Evolutionary conservation across 2,329 filamentous ascomycete genomes (phyloP).

Genomic region (Pseudocercospora musae): DNA sequence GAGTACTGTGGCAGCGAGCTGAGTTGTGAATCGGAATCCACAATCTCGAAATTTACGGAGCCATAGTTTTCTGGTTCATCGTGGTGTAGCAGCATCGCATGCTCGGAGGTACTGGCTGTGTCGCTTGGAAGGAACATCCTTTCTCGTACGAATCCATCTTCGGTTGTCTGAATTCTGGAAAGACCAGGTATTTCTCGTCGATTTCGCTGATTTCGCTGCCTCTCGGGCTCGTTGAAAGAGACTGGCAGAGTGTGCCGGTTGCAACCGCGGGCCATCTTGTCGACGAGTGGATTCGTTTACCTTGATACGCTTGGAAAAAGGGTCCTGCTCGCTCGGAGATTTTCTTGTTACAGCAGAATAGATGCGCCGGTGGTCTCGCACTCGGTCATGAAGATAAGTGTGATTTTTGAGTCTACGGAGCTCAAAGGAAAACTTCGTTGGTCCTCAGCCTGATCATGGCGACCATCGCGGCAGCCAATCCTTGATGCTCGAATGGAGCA

Average conservation of each 20-base stretch:
- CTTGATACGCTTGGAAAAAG: not conserved
- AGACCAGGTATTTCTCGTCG: not conserved
- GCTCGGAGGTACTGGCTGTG: not conserved
- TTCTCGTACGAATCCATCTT: not conserved
- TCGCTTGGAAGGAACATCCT: not conserved
- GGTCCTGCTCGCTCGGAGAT: not conserved
- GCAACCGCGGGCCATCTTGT: not conserved
- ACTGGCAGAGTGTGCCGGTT: not conserved
- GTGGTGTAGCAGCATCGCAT: not conserved
- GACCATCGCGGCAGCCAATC: too few relatives aligned
- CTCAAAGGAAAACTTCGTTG: not conserved
- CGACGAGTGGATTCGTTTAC: not conserved
- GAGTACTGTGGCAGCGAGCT: not conserved
- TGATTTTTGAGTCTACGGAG: not conserved
- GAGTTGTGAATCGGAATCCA: not conserved
- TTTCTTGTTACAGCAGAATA: not conserved
- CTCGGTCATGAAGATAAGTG: not conserved
- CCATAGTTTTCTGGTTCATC: not conserved
- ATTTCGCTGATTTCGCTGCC: not conserved
- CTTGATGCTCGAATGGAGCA: not conserved
- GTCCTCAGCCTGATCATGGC: not conserved
- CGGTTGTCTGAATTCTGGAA: not conserved
- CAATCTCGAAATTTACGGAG: not conserved
- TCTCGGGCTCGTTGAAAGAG: not conserved
- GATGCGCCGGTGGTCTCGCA: not conserved